phyloP scores from a whole-genome alignment of 2,329 filamentous ascomycete species.

The Hypoxylon sp. region DNA sequence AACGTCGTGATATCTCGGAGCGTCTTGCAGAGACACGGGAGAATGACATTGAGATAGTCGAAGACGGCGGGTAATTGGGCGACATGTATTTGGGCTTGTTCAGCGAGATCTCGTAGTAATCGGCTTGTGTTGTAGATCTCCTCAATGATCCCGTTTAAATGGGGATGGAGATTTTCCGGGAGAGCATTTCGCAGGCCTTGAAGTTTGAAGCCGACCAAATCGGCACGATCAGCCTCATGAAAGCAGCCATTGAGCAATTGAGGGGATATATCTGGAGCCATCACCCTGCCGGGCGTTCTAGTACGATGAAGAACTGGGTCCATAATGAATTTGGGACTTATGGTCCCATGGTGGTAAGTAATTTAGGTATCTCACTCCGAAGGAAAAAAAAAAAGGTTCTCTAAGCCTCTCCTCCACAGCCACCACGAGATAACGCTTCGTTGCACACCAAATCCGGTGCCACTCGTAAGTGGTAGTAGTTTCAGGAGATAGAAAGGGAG shows the following conservation, averaged over 20 bases:
- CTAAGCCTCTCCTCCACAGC: constrained; percentile 37
- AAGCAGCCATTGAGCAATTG: constrained; percentile 68
- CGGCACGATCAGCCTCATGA: constrained; percentile 67
- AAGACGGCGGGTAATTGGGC: constrained; percentile 65
- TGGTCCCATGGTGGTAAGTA: constrained; percentile 41
- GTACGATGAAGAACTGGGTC: constrained; percentile 43
- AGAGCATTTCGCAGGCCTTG: constrained; percentile 65
- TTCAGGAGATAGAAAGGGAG: constrained; percentile 5
- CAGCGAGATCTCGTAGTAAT: constrained; percentile 68
- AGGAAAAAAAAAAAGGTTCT: not conserved
- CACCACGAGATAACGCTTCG: constrained; percentile 18
- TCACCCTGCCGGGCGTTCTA: constrained; percentile 39
- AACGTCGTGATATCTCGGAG: constrained; percentile 67
- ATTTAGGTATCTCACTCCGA: constrained; percentile 31
- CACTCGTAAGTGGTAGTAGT: constrained; percentile 14
- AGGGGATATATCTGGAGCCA: constrained; percentile 48
- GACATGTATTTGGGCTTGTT: constrained; percentile 67
- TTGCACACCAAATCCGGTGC: constrained; percentile 30
- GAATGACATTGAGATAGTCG: constrained; percentile 69
- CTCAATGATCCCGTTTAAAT: constrained; percentile 64
- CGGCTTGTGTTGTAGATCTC: constrained; percentile 62
- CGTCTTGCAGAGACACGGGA: constrained; percentile 69
- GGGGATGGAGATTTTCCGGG: constrained; percentile 60
- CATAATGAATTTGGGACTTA: constrained; percentile 43
- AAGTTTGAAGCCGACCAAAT: constrained; percentile 63